Evolutionary conservation across 2,329 filamentous ascomycete species (phyloP).

Genomic region (Penicillium sp.): DNA sequence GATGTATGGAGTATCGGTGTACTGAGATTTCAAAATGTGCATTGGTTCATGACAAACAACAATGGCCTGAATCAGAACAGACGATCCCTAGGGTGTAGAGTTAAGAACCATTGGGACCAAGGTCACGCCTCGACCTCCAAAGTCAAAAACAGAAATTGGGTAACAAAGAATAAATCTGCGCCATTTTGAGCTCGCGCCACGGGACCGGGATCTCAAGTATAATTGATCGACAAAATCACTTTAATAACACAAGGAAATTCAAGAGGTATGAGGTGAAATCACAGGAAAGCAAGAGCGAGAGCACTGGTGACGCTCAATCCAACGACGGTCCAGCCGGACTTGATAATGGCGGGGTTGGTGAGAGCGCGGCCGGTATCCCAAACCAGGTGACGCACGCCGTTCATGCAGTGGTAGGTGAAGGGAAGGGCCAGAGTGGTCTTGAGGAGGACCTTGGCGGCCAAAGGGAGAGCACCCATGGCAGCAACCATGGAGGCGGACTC

Average conservation of each 20-base stretch:
- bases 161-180: slow-evolving; percentile 11
- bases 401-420: slow-evolving; percentile 65
- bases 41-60: slow-evolving; percentile 8
- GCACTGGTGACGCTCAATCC: slow-evolving; percentile 52
- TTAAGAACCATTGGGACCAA: background rate
- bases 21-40: slow-evolving; percentile 2
- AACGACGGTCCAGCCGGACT: slow-evolving; percentile 61
- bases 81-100: background rate
- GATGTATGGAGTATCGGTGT: background rate
- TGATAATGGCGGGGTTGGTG: slow-evolving; percentile 60
- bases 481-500: slow-evolving; percentile 61
- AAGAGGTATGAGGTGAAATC: slow-evolving; percentile 32
- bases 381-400: slow-evolving; percentile 66
- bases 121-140: background rate
- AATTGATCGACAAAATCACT: slow-evolving; percentile 26
- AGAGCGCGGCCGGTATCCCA: slow-evolving; percentile 64
- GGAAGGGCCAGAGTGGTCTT: slow-evolving; percentile 60
- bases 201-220: slow-evolving; percentile 19
- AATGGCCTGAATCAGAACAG: background rate
- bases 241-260: slow-evolving; percentile 30
- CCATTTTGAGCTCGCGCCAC: slow-evolving; percentile 21
- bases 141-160: background rate
- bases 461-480: slow-evolving; percentile 58
- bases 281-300: slow-evolving; percentile 46
- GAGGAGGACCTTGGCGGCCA: slow-evolving; percentile 54